phyloP scores from a whole-genome alignment of 1,139 yeast genomes.

The Yamadazyma taylorii region DNA sequence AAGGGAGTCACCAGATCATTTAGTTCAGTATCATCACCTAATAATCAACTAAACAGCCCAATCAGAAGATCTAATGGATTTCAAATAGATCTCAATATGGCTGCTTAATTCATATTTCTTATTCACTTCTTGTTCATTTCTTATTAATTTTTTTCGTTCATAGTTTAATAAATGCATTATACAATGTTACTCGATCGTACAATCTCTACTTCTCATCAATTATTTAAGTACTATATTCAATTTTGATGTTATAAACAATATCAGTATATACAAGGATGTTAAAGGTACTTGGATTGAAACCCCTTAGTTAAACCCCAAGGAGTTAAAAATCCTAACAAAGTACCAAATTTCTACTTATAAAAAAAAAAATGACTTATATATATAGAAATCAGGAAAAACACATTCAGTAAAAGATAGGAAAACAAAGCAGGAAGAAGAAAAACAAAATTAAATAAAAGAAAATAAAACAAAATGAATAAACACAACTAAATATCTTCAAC shows the following conservation, averaged over 20 bases:
- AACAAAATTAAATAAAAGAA: too few species aligned
- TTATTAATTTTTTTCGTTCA: too few species aligned
- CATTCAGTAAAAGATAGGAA: neutral
- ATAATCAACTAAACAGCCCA: constrained; percentile 13
- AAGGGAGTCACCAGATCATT: constrained; percentile 12
- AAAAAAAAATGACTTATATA: neutral
- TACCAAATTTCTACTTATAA: constrained; percentile 4
- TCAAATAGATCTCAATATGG: constrained; percentile 15
- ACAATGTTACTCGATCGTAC: neutral
- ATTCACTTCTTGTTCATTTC: too few species aligned
- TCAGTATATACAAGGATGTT: constrained; percentile 18
- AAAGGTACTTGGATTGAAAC: neutral
- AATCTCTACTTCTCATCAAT: too few species aligned
- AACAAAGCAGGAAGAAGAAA: constrained; percentile 3
- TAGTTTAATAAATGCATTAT: neutral
- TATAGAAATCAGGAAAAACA: neutral
- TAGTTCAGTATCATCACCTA: constrained; percentile 18
- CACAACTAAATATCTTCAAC: too few species aligned
- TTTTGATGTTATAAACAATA: constrained; percentile 14
- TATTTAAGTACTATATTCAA: constrained; percentile 2
- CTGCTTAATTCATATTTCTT: neutral
- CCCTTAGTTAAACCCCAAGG: too few species aligned
- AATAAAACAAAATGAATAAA: too few species aligned
- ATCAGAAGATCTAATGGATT: constrained; percentile 23
- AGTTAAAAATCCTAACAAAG: neutral